Evolutionary conservation across 164 flowering plant genomes (phyloP), one percentile per base, ranked within the genome.

Genomic region (Magnolia officinalis): DNA sequence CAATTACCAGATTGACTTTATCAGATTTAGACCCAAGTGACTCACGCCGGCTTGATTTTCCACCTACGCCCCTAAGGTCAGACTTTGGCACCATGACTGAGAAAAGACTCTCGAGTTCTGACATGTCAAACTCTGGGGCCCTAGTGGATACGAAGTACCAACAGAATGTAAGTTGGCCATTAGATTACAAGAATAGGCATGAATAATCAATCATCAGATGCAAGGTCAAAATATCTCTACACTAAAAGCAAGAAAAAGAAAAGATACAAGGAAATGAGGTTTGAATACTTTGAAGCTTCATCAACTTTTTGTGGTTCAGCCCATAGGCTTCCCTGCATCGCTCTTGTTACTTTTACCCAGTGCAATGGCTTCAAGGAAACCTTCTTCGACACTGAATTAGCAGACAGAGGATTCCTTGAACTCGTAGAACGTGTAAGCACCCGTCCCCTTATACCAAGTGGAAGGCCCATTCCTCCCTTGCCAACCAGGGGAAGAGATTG

Each of bases 121-220:
- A 84, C 85, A 94, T 86, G 85, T 96, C 99, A 86, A 96, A 84
- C 81, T 91, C 97, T 19, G 99, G 98, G 77, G 98, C 89, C 88
- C 99, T 96, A 79, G 9, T 71, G 83, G 23, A 78, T 58, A 71
- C 0, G 66, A 74, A 67, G 71, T n/a, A 74, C 63, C 50, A 77
- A 58, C 11, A 75, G 58, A 14, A 2, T 63, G n/a, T n/a, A 64
- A 20, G 51, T 64, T 63, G 65, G 31, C 45, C 2, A 19, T 63
- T 4, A 52, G 31, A 63, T 66, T 69, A 29, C 37, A 71, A n/a
- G 45, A 45, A 67, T 37, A 29, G 51, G 6, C 31, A 31, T 68
- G 5, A 68, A 68, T 13, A 11, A 19, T 16, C 2, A 29, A 37
- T 16, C 71, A 26, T 37, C 29, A 23, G 6, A 23, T 68, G 19